Percentiles rank a stretch among this genome's conserved stretches.
Conservation (phyloP, 2,329 filamentous ascomycete genomes). For the Arthrobotrys sinensis region DNA sequence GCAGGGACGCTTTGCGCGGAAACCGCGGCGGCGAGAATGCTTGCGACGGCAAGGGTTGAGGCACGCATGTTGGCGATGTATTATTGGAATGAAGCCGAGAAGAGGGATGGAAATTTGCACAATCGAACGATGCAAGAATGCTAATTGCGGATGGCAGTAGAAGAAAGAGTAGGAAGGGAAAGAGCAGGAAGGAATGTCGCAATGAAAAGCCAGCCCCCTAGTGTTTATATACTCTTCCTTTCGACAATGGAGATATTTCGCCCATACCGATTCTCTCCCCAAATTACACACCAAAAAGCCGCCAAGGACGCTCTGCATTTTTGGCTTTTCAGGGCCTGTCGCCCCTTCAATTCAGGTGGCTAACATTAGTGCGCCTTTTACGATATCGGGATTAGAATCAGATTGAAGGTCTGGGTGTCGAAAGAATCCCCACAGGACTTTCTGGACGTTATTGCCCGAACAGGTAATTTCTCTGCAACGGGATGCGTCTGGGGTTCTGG, state of each 20-base stretch:
- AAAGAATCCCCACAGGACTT: conserved; percentile 1
- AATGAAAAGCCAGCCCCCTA: conserved; percentile 13
- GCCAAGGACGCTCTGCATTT: conserved; percentile 48
- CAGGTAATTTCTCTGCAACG: conserved; percentile 22
- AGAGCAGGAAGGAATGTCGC: background rate
- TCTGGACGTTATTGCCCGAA: conserved; percentile 24
- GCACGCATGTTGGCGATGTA: conserved; percentile 22
- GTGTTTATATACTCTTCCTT: conserved; percentile 42
- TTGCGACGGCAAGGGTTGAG: conserved; percentile 22
- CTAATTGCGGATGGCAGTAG: conserved; percentile 6
- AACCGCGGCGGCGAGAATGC: conserved; percentile 35
- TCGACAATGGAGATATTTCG: conserved; percentile 13
- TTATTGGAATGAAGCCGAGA: conserved; percentile 3
- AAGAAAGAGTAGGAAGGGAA: background rate
- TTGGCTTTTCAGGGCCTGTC: conserved; percentile 28
- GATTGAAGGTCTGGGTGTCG: conserved; percentile 6
- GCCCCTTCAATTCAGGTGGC: conserved; percentile 38
- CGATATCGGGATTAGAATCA: conserved; percentile 36
- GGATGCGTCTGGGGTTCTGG: conserved; percentile 6
- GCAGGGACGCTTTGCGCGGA: conserved; percentile 41
- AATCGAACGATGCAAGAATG: background rate
- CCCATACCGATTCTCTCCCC: background rate
- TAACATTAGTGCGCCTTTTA: conserved; percentile 41
- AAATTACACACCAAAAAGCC: background rate
- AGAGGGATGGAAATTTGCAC: conserved; percentile 5